Base-by-base conservation (phyloP, 2,329 filamentous ascomycete species). In the Ascochyta koolunga region DNA sequence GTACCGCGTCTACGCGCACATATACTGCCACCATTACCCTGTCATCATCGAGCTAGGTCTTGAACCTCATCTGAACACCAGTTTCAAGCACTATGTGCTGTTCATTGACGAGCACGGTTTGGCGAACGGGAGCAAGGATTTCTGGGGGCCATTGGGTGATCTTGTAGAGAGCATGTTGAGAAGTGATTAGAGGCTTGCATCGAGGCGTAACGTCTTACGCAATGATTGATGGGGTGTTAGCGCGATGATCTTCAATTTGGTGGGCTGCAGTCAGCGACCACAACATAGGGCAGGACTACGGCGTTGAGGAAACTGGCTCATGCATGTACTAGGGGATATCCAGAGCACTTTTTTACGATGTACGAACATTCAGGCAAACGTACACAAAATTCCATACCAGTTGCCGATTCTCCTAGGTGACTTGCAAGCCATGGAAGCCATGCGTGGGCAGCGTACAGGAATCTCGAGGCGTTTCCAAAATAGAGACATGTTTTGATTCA, bases 21-120 rank as follows among this genome's bases (percentile, higher is more conserved):
- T 99, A 57, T 99, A 99, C 81, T 97, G 96, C 84, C 91, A 93
- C 52, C 95, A 99, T 77, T 99, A 99, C 78, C 93, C 93, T 31
- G 93, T 99, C 63, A 89, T 99, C 65, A 89, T 96, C 54, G 92
- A 97, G 74, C 85, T 99, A 33, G 95, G 95, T 19, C 84, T 99
- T 54, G 95, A 99, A 78, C 93, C 96, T 38, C 95, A 99, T 77
- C 85, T 99, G 62, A 99, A 99, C 79, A 99, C 95, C 13, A 96
- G 91, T 78, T 99, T 99, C 86, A 99, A 99, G 83, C 95, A 99
- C 78, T 99, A 98, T 72, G 95, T 99, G 59, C 84, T 99, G 54
- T 99, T 99, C 77, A 92, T 99, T 65, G 93, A 99, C 75, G 96
- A 99, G 82, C 95, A 98, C 78, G 87, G 86, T 64, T 79, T 99